Percentiles rank a stretch among this genome's conserved stretches.
These are phyloP conservation scores for Penicillium desertorum DNA, from an alignment of 495 filamentous ascomycete species.

Conservation along the genomic window DNA sequence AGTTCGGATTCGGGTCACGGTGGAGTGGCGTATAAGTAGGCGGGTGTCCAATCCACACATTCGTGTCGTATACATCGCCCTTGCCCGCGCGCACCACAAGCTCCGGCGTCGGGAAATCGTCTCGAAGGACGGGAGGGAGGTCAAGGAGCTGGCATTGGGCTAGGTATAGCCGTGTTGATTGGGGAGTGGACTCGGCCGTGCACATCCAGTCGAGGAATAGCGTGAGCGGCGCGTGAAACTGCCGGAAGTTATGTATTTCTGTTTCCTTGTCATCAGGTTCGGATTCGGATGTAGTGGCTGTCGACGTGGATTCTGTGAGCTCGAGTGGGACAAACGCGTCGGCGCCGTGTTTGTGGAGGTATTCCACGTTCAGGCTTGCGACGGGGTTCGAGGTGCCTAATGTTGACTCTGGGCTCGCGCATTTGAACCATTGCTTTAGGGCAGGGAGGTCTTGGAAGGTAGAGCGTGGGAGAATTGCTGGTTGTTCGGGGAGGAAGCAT, in stretches of 20 bases:
- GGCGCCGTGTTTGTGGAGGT: conserved; percentile 48
- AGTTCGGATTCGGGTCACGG: conserved; percentile 89
- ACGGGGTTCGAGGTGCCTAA: background rate
- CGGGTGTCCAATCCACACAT: conserved; percentile 83
- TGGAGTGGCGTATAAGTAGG: conserved; percentile 89
- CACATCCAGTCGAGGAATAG: conserved; percentile 58
- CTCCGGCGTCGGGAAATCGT: conserved; percentile 67
- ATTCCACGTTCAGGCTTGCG: conserved; percentile 46
- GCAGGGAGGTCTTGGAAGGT: conserved; percentile 50
- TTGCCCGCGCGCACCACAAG: conserved; percentile 59
- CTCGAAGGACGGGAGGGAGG: conserved; percentile 59
- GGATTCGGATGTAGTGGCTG: background rate
- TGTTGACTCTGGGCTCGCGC: background rate
- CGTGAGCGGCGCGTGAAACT: conserved; percentile 56
- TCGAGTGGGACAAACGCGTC: conserved; percentile 59
- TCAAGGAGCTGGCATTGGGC: conserved; percentile 73
- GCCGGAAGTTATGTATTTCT: conserved; percentile 43
- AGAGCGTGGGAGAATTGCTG: conserved; percentile 48
- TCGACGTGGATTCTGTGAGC: conserved; percentile 39
- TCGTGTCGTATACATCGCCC: conserved; percentile 80
- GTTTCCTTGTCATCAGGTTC: background rate
- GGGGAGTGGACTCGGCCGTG: conserved; percentile 32
- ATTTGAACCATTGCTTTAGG: conserved; percentile 54
- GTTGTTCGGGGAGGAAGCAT: conserved; percentile 48
- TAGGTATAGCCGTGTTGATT: conserved; percentile 63